Evolutionary conservation across 2,329 filamentous ascomycete species (phyloP).

Genomic region (Teratosphaeria gauchensis): DNA sequence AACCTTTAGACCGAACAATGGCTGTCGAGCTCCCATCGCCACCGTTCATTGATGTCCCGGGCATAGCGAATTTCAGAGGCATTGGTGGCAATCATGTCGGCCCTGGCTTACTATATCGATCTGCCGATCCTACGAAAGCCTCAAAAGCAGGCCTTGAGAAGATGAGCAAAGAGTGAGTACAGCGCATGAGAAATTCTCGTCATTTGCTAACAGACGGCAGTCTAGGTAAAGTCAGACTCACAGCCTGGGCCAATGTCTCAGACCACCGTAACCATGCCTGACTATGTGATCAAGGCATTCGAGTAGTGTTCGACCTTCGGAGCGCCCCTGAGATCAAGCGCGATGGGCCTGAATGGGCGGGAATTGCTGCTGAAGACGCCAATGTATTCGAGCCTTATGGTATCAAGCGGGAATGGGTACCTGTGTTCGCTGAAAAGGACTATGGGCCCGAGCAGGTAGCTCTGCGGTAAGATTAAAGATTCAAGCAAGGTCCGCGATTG

Average conservation of each 20-base stretch:
- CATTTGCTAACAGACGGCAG: background rate
- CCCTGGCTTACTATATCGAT: constrained; percentile 52
- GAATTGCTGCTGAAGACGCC: constrained; percentile 14
- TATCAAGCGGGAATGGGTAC: constrained; percentile 48
- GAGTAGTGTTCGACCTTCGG: constrained; percentile 59
- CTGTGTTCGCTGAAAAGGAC: constrained; percentile 55
- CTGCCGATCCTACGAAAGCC: constrained; percentile 54
- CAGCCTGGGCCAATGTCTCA: background rate
- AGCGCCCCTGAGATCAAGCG: constrained; percentile 49
- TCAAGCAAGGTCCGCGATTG: background rate
- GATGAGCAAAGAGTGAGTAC: constrained; percentile 30
- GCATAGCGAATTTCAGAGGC: constrained; percentile 60
- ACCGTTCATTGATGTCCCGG: constrained; percentile 37
- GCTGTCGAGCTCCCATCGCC: constrained; percentile 11
- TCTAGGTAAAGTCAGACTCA: constrained; percentile 18
- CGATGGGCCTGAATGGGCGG: constrained; percentile 26
- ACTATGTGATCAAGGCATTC: constrained; percentile 44
- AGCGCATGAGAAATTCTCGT: background rate
- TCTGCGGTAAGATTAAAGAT: constrained; percentile 28
- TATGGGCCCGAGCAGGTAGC: constrained; percentile 56
- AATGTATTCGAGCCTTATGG: constrained; percentile 32
- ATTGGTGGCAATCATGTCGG: constrained; percentile 44
- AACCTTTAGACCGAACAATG: background rate
- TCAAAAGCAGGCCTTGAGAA: constrained; percentile 44
- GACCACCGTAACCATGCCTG: background rate